Evolutionary conservation across 2,329 filamentous ascomycete species (phyloP), one percentile per base, ranked within the genome.

Genomic region (Aureobasidium sp.): DNA sequence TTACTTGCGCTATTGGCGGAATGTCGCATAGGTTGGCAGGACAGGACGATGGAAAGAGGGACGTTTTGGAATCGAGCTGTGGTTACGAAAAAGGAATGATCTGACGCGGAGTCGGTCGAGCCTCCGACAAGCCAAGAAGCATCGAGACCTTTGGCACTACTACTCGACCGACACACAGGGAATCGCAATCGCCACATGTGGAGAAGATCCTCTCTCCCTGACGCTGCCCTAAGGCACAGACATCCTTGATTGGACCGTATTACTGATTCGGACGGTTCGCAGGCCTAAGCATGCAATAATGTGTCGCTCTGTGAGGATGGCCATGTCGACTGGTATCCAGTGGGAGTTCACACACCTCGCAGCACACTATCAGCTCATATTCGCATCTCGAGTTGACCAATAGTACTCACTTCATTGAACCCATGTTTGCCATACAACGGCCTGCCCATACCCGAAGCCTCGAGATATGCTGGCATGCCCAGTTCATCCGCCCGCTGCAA

Each of bases 351-450:
- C 29, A n/a, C 4, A 59, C 19, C 54, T 59, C 15, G 48, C 1
- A 29, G 11, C 27, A 14, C 39, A 19, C 17, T 14, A n/a, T 59
- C 29, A 48, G 39, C 27, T 29, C 22, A 29, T 12, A 14, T 27
- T 19, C 19, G n/a, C 5, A 12, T 11, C 5, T 22, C 22, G 19
- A 31, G 8, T 29, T 15, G 40, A 39, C 17, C n/a, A 19, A 61
- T 50, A 11, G 15, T 17, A 48, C 62, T 52, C n/a, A 61, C 58
- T 2, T 49, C 62, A 33, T 57, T 60, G 63, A 72, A 76, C 52
- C 70, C 72, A 66, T 66, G 71, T 60, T 65, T 67, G 65, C 73
- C 71, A 65, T 78, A 77, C n/a, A 78, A 60, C 11, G 66, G 64
- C 61, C 67, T 66, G 1, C 71, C 76, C 31, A 63, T 56, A 35